Evolutionary conservation across 805 yeast genomes (phyloP).

Genomic region (Ogataea pignaliae): DNA sequence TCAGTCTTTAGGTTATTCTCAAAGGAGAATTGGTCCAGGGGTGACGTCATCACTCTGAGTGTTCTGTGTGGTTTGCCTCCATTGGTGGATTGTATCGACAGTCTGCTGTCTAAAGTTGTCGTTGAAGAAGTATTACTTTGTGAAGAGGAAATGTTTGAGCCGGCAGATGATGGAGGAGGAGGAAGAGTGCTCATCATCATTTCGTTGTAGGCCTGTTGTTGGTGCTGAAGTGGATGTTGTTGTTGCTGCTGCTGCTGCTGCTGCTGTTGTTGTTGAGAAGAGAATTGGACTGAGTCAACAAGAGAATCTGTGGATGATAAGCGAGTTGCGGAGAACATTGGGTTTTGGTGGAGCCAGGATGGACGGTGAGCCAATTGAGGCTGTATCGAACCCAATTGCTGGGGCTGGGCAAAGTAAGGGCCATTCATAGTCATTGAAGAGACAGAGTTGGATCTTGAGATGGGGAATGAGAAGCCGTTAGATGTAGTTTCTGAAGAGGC

Average conservation of each 20-base stretch:
- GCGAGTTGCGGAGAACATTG: conserved; percentile 26
- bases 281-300: conserved; percentile 28
- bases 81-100: too few species aligned
- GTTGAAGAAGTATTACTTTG: background rate
- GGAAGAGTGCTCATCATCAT: conserved; percentile 1
- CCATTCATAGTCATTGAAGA: conserved; percentile 12
- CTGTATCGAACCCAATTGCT: background rate
- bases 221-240: conserved; percentile 4
- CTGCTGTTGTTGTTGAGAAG: too few species aligned
- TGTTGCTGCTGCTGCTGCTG: conserved; percentile 7
- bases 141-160: background rate
- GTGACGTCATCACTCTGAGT: background rate
- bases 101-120: background rate
- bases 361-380: conserved; percentile 21
- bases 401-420: background rate
- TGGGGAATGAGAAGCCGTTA: conserved; percentile 11
- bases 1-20: conserved; percentile 5
- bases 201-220: background rate
- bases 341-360: conserved; percentile 33
- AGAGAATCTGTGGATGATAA: conserved; percentile 31
- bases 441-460: conserved; percentile 26
- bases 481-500: conserved; percentile 11
- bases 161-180: conserved; percentile 7
- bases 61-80: background rate
- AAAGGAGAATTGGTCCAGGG: conserved; percentile 18